Base-by-base conservation (phyloP, 23 red algal genomes). In the Chondrus crispus region DNA sequence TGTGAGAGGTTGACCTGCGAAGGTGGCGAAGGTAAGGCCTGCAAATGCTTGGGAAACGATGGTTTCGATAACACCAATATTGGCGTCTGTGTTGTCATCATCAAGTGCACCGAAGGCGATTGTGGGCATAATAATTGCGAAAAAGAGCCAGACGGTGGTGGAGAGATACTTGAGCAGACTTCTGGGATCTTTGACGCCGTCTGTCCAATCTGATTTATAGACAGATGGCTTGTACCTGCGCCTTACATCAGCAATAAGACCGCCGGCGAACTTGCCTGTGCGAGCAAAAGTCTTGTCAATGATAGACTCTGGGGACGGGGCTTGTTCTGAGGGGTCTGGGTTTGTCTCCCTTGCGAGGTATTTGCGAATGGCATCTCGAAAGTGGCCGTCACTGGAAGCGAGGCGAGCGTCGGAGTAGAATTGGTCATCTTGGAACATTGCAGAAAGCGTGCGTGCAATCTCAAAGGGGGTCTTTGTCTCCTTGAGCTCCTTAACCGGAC, bases 81-180 rank as follows among this genome's bases (percentile, higher is more conserved):
- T 39, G 20, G 66, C 94, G 16, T 95, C 68, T 4, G 96, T 98
- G 62, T 90, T 95, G 60, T 87, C 80, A 73, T 91, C 64, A 46
- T 94, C 85, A 37, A 98, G 64, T 32, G 86, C 80, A 28, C 96
- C 96, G 87, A 98, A 98, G 3, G 92, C 96, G 45, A 98, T 95
- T 5, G 87, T 92, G 20, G 96, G 96, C 91, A 98, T 87, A 49
- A 94, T 93, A 80, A 94, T 90, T 0, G 93, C 93, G 74, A 98
- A 98, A 33, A 88, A 94, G 19, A 98, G 72, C 91, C 87, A 98
- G 18, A 95, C 91, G 12, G 79, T 94, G 9, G 96, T 93, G 30
- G 88, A 96, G 12, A 98, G 74, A 36, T 95, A 96, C 73, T 98
- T 98, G 50, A 94, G 80, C 62, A 93, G 70, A 46, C 87, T 84